A percentile compares a stretch with the other conserved stretches of the same genome.
Conservation (phyloP, 2,329 filamentous ascomycete species). For the Botrytis sinoallii region DNA sequence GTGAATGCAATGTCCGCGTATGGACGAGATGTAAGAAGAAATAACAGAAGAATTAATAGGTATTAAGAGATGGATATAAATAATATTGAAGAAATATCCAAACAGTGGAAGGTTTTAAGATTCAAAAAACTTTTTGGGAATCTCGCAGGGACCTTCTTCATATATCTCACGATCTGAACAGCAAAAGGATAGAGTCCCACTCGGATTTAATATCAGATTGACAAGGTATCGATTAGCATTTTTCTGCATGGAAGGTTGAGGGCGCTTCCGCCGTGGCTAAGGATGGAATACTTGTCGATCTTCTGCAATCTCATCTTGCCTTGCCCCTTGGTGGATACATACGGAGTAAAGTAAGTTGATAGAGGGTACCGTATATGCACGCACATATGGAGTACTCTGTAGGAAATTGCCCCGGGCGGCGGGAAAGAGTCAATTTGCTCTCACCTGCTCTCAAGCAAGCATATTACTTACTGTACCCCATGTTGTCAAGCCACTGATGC, state of each 20-base stretch:
- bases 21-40: neutral
- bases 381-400: neutral
- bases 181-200: neutral
- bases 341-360: neutral
- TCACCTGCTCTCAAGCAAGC: neutral
- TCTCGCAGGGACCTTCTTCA: neutral
- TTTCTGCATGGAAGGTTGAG: conserved; percentile 6
- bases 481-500: neutral
- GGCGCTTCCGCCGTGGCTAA: neutral
- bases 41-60: neutral
- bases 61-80: conserved; percentile 10
- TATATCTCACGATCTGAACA: neutral
- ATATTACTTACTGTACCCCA: neutral
- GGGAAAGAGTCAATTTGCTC: neutral
- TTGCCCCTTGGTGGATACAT: conserved; percentile 2
- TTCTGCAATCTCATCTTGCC: neutral
- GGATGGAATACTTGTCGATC: conserved; percentile 10
- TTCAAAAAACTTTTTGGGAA: neutral
- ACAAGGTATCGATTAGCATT: neutral
- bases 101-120: neutral
- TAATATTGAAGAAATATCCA: neutral
- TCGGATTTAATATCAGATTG: conserved; percentile 6
- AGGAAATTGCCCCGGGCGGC: neutral
- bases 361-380: neutral
- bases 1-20: neutral